phyloP scores from a whole-genome alignment of 108 stramenopile species.

The Epithemia pelagica region DNA sequence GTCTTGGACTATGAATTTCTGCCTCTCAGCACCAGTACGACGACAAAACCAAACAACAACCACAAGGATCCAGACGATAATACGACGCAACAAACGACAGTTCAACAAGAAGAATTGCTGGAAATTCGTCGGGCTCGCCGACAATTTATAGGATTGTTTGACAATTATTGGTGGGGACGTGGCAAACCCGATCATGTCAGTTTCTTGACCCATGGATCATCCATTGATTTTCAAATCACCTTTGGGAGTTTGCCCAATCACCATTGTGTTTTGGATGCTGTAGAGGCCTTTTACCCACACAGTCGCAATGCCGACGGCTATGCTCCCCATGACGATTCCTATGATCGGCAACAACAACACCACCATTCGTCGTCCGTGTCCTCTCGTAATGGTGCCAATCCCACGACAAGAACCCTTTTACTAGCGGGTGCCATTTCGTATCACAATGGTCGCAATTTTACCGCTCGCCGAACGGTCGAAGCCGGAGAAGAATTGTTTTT shows the following conservation, averaged over 20 bases:
- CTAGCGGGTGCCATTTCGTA: conserved; percentile 32
- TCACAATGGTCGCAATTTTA: conserved; percentile 24
- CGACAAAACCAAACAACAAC: background rate
- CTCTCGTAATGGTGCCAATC: background rate
- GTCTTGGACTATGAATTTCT: background rate
- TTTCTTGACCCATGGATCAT: conserved; percentile 12
- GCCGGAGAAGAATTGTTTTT: conserved; percentile 29
- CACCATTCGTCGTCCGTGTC: background rate
- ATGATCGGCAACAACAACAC: background rate
- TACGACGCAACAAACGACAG: background rate
- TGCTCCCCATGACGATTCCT: too few relatives aligned
- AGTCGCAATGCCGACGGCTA: conserved; percentile 6
- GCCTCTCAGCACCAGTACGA: background rate
- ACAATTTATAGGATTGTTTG: background rate
- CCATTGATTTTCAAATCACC: conserved; percentile 29
- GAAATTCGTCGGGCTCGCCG: background rate
- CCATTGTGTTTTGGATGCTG: conserved; percentile 23
- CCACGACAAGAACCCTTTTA: background rate
- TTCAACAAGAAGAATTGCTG: background rate
- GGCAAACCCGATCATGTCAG: conserved; percentile 20
- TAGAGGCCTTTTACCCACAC: conserved; percentile 5
- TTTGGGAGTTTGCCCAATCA: conserved; percentile 41
- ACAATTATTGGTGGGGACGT: conserved; percentile 30
- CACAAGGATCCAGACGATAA: background rate
- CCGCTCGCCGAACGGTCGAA: background rate